phyloP scores from a whole-genome alignment of 2,329 filamentous ascomycete species.

The Fusarium verrucosum region DNA sequence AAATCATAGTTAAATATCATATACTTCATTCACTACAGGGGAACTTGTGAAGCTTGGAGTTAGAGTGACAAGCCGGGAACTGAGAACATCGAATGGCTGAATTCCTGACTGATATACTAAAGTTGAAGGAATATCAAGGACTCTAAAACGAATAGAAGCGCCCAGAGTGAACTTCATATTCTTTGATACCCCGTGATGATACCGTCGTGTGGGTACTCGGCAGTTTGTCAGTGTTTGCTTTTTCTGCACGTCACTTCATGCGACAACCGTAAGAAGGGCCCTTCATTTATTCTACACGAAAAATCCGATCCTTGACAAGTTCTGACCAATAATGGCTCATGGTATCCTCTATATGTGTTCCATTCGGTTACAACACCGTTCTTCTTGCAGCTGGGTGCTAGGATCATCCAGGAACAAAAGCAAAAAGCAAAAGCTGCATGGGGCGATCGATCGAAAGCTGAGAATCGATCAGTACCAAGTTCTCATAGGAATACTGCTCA shows the following conservation, averaged over 20 bases:
- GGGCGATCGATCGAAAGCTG: not conserved
- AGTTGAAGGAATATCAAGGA: not conserved
- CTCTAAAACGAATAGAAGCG: not conserved
- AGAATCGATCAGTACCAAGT: not conserved
- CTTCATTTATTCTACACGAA: not conserved
- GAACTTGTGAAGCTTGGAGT: not conserved
- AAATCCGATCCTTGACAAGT: not conserved
- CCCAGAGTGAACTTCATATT: not conserved
- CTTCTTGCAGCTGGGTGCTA: conserved; percentile 2
- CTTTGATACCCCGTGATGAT: not conserved
- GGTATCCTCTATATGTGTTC: not conserved
- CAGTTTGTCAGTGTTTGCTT: not conserved
- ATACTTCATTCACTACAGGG: not conserved
- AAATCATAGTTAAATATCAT: not conserved
- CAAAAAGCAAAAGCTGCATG: conserved; percentile 4
- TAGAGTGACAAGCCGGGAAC: not conserved
- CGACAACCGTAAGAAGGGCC: not conserved
- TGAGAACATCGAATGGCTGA: not conserved
- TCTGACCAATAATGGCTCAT: not conserved
- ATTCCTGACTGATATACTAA: not conserved
- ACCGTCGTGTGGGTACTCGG: not conserved
- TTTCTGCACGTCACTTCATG: not conserved
- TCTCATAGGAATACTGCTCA: not conserved
- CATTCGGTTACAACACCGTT: not conserved
- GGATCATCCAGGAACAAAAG: not conserved